Percentiles rank a stretch among this genome's conserved stretches.
Conservation (phyloP, 139 green algal species). For the Medakamo hakoo region DNA sequence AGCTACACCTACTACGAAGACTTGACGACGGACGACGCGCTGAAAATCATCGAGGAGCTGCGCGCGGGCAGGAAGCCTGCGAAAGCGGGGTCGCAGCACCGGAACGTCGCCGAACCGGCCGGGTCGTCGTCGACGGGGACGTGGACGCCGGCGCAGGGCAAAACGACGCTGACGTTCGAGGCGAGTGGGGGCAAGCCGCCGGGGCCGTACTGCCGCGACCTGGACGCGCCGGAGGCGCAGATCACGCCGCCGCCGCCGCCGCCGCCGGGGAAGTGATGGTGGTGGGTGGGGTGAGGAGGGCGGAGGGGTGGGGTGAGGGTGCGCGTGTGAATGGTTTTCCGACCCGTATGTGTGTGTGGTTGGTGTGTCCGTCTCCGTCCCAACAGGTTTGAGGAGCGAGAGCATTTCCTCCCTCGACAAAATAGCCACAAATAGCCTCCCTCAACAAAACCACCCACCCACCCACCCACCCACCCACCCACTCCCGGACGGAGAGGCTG, state of each 20-base stretch:
- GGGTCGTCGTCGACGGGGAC: conserved; percentile 39
- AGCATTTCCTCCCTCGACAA: too few relatives aligned
- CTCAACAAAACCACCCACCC: too few relatives aligned
- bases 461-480: too few relatives aligned
- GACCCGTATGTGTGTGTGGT: too few relatives aligned
- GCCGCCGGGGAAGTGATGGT: conserved; percentile 2
- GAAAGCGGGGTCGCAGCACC: conserved; percentile 56
- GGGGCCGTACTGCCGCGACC: conserved; percentile 47
- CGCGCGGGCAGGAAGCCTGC: conserved; percentile 52
- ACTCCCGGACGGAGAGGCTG: too few relatives aligned
- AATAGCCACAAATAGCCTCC: too few relatives aligned
- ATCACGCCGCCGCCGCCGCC: background rate
- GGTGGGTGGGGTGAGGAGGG: too few relatives aligned
- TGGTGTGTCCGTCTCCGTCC: too few relatives aligned
- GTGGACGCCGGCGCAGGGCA: conserved; percentile 37
- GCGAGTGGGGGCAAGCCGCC: conserved; percentile 24
- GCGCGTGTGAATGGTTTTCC: too few relatives aligned
- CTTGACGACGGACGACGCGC: conserved; percentile 60
- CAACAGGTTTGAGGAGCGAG: too few relatives aligned
- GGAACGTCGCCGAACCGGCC: conserved; percentile 58
- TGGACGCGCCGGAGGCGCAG: conserved; percentile 18
- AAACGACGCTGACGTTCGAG: conserved; percentile 28
- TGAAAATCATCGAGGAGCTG: conserved; percentile 66
- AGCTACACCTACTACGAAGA: conserved; percentile 92
- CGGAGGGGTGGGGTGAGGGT: too few relatives aligned